Conservation (phyloP, 1,139 yeast genomes). For the Hemisphaericaspora subhashii region DNA sequence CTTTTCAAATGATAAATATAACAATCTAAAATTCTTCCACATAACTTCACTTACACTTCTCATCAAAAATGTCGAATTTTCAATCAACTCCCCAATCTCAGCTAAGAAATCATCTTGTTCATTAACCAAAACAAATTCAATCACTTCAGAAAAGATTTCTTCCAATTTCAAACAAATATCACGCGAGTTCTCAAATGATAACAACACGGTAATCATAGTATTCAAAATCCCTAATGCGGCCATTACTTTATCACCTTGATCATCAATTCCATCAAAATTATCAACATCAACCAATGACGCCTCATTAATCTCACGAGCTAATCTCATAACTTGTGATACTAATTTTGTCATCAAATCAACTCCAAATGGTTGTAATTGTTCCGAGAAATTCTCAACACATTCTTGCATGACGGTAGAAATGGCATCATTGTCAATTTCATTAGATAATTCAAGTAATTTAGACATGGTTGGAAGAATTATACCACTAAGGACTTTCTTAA, state of each 20-base stretch:
- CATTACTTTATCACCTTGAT: constrained; percentile 74
- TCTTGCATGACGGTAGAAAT: constrained; percentile 93
- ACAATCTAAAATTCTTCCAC: constrained; percentile 69
- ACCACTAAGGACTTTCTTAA: constrained; percentile 64
- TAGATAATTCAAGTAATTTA: constrained; percentile 68
- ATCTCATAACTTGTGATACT: constrained; percentile 75
- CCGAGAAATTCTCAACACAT: constrained; percentile 85
- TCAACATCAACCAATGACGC: constrained; percentile 52
- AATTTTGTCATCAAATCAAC: constrained; percentile 79
- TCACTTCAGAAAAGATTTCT: constrained; percentile 70
- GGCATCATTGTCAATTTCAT: constrained; percentile 84
- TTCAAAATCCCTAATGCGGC: constrained; percentile 86
- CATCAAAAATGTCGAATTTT: constrained; percentile 76
- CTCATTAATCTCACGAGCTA: constrained; percentile 69
- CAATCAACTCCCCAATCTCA: constrained; percentile 82
- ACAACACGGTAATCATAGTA: constrained; percentile 82
- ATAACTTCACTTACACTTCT: constrained; percentile 70
- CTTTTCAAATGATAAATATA: constrained; percentile 54
- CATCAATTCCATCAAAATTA: constrained; percentile 45
- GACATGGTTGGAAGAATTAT: constrained; percentile 84
- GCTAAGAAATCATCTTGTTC: constrained; percentile 76
- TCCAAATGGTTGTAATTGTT: constrained; percentile 92
- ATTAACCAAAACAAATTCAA: constrained; percentile 63
- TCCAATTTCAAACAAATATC: constrained; percentile 70
- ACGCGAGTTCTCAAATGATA: constrained; percentile 80